Percentiles rank a stretch among this genome's conserved stretches.
Conservation (phyloP, 116 monocot species). For the Zostera marina region DNA sequence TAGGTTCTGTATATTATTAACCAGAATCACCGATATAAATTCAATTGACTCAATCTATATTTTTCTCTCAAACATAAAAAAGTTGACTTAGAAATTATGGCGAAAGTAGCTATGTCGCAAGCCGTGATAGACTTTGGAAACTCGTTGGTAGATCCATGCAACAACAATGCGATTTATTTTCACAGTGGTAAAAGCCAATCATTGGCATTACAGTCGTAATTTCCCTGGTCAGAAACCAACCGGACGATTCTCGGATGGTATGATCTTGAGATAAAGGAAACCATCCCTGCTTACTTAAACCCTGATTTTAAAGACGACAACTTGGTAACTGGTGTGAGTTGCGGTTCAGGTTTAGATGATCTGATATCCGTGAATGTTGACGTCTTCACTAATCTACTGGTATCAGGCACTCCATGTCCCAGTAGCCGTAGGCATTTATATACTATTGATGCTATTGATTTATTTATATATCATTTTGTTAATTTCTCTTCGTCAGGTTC, state of each 20-base stretch:
- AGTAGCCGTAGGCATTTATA: no score
- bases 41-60: no score
- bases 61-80: no score
- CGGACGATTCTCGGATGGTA: constrained; percentile 47
- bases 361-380: constrained; percentile 9
- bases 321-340: constrained; percentile 21
- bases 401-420: no score
- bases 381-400: no score
- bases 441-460: no score
- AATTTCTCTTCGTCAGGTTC: no score
- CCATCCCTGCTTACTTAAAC: constrained; percentile 18
- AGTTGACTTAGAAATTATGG: no score
- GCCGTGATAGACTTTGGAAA: constrained; percentile 47
- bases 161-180: constrained; percentile 48
- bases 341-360: constrained; percentile 45
- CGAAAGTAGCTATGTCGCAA: no score
- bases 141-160: constrained; percentile 59
- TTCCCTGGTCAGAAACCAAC: constrained; percentile 26
- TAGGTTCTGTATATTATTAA: no score
- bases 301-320: constrained; percentile 15
- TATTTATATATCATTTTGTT: no score
- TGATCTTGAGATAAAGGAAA: constrained; percentile 15
- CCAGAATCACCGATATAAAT: no score
- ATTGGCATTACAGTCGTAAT: constrained; percentile 36
- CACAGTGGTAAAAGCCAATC: constrained; percentile 27